Base-by-base conservation (phyloP, 805 yeast species). In the Candida nonsorbophila region DNA sequence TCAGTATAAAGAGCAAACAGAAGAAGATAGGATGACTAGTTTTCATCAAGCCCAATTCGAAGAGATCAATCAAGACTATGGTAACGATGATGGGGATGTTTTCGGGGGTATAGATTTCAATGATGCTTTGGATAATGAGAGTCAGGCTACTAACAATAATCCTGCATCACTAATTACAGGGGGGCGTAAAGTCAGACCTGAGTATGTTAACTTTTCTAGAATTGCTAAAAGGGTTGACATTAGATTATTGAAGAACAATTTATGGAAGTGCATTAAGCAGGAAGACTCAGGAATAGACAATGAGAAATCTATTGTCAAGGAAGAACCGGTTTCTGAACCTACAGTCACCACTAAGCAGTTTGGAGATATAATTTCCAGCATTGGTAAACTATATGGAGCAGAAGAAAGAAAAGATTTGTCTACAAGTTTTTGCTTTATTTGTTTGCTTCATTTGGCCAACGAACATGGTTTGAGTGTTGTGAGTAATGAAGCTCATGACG, bases 1-100 rank as follows among this genome's bases (percentile, higher is more conserved):
- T 18, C 77, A 71, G 43, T 81, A 78, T 50, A 60, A 67, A 29
- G 55, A 64, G 28, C 52, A 58, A 21, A 62, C 55, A 20, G 63
- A 55, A 27, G 52, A 44, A 21, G 69, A 62, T 27, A 37, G 55
- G 20, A 44, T 61, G 32, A 65, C 67, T 2, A 56, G 56, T 33
- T 55, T 48, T 39, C 65, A 58, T 32, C 66, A 59, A 41, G 67
- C 67, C 2, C 66, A 62, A 33, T 45, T 52, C 41, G 69, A 62
- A 10, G 69, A 61, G 36, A 57, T 46, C 32, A 53, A 58, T 30
- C 49, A 58, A 24, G 62, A 54, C 28, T 47, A 42, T 33, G 58
- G 54, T 6, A 60, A 53, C 6, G 58, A 45, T 24, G 58, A 45
- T 25, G 58, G 53, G 27, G 62, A 51, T 32, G 44, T 34, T 16